Evolutionary conservation across 495 filamentous ascomycete genomes (phyloP).

Genomic region (Aspergillus haitiensis): DNA sequence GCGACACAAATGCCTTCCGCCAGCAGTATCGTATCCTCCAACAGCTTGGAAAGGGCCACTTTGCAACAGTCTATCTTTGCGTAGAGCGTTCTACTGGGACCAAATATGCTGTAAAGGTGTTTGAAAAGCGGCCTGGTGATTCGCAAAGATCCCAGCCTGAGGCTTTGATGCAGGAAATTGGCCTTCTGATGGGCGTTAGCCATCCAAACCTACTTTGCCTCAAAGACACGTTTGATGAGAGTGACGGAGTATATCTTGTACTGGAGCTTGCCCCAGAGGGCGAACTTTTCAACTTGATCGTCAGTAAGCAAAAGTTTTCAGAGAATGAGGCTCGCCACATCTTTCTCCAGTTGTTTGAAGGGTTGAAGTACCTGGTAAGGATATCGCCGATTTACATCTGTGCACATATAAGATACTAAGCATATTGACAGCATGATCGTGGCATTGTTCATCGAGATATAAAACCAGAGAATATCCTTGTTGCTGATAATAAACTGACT

Average conservation of each 20-base stretch:
- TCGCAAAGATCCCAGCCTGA: slow-evolving; percentile 82
- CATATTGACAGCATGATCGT: slow-evolving; percentile 76
- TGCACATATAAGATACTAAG: slow-evolving; percentile 34
- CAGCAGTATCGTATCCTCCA: slow-evolving; percentile 84
- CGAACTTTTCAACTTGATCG: slow-evolving; percentile 93
- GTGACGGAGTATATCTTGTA: slow-evolving; percentile 86
- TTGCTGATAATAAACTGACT: slow-evolving; percentile 76
- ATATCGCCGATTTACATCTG: slow-evolving; percentile 5
- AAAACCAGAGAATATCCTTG: slow-evolving; percentile 96
- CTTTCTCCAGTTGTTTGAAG: slow-evolving; percentile 90
- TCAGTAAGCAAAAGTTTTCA: slow-evolving; percentile 80
- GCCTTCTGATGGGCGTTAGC: slow-evolving; percentile 90
- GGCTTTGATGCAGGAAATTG: slow-evolving; percentile 91
- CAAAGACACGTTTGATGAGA: slow-evolving; percentile 93
- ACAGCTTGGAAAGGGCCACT: slow-evolving; percentile 93
- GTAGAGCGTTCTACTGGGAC: slow-evolving; percentile 80
- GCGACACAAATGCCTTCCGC: slow-evolving; percentile 72
- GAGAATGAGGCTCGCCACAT: slow-evolving; percentile 83
- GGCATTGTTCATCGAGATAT: slow-evolving; percentile 98
- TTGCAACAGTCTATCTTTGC: slow-evolving; percentile 91
- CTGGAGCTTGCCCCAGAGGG: slow-evolving; percentile 89
- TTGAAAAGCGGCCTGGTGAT: slow-evolving; percentile 74
- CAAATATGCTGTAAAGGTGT: slow-evolving; percentile 90
- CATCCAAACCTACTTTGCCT: slow-evolving; percentile 95
- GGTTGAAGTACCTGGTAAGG: slow-evolving; percentile 88